Conservation (phyloP, 164 flowering plant species). For the Piper betle region DNA sequence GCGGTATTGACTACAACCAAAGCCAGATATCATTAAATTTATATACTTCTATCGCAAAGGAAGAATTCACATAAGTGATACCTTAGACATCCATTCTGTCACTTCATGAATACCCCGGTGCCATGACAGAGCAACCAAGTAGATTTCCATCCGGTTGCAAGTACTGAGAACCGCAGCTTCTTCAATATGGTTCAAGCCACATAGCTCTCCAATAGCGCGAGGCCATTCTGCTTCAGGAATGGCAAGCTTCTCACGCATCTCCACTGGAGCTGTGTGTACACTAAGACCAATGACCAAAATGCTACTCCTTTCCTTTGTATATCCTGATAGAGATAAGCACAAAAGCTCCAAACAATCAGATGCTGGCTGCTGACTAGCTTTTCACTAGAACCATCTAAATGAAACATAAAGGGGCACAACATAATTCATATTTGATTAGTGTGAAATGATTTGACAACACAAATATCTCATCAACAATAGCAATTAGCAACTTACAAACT, state of each 20-base stretch:
- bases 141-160: constrained; percentile 96
- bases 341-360: not conserved
- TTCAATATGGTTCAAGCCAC: constrained; percentile 81
- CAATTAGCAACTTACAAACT: too few relatives aligned
- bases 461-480: too few relatives aligned
- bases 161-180: constrained; percentile 99
- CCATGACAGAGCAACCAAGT: constrained; percentile 87
- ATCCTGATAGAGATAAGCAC: constrained; percentile 34
- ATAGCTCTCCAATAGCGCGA: constrained; percentile 81
- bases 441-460: too few relatives aligned
- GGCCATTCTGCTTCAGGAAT: constrained; percentile 99
- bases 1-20: too few relatives aligned
- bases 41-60: too few relatives aligned
- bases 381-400: not conserved
- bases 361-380: not conserved
- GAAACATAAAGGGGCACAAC: not conserved
- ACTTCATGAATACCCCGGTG: constrained; percentile 96
- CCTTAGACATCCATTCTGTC: constrained; percentile 99
- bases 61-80: constrained; percentile 6
- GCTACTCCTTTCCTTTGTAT: constrained; percentile 92
- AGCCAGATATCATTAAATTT: too few relatives aligned
- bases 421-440: too few relatives aligned
- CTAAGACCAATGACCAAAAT: constrained; percentile 97
- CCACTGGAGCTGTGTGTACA: constrained; percentile 86
- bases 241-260: constrained; percentile 96